Base-by-base conservation (phyloP, 805 yeast species). In the Candida takata region DNA sequence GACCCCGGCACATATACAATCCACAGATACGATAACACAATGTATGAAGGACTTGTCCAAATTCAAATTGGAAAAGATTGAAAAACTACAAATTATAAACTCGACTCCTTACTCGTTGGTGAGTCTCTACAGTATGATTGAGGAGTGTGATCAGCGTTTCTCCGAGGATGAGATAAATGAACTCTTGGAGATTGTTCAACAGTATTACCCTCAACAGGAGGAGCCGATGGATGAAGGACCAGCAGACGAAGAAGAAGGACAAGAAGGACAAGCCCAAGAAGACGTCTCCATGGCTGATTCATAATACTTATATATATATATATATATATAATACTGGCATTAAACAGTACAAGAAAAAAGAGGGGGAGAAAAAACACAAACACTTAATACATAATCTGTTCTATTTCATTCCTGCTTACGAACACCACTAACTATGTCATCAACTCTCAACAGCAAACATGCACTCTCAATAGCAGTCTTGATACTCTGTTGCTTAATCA, bases 381-480 rank as follows among this genome's bases (percentile, higher is more conserved):
- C 17, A 9, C 11, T 11, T 18, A 16, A 32, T 8, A 23, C 27
- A 17, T 14, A 34, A 14, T 19, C n/a, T n/a, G n/a, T n/a, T n/a
- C n/a, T n/a, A n/a, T n/a, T 37, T 42, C 60, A 64, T 36, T 58
- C 37, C 17, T 45, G 61, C 41, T 70, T 80, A 52, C 96, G 79
- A 20, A 87, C 94, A 48, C 97, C 98, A 60, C 95, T 81, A 29
- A 92, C 98, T 47, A 92, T 92, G 60, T 92, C 98, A 61, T 92
- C 99, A 32, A 92, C 98, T 55, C 98, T 81, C 57, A 92, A 70
- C 54, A 92, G 69, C 67, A 92, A 69, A 60, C 96, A 84, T 12
- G 98, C 97, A 69, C 94, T 82, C 66, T 92, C 99, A 45, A 92
- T 84, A 24, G 95, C 95, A n/a, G 98, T 92, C 69, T 92, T 92